Evolutionary conservation across 495 filamentous ascomycete species (phyloP), one percentile per base, ranked within the genome.

Genomic region (Pseudevernia furfuracea): DNA sequence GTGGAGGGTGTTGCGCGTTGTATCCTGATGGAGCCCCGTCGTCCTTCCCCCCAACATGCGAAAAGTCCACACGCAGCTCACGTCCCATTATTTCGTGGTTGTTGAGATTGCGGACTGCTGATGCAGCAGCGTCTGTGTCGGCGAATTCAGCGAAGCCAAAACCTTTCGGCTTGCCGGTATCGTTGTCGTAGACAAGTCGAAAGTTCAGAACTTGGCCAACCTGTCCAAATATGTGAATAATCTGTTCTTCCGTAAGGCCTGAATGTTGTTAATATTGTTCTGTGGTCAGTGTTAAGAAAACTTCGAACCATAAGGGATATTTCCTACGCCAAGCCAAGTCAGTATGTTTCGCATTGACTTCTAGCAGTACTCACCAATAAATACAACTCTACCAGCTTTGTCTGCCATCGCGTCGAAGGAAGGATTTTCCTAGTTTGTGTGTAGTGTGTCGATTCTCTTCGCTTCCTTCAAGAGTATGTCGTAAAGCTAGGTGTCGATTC

Each of bases 121-220:
- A 96, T 48, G 93, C 90, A 25, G 94, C 94, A 10, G 91, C 89
- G 70, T 98, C 94, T 75, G 79, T 81, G 68, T 98, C 94, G 34
- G 87, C 84, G 71, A 92, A 98, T 69, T 97, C 93, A 48, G 91
- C 90, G 70, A 98, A 98, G 30, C 94, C 94, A 71, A 96, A 98
- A 17, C 94, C 94, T 74, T 97, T 97, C 0, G 94, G 94, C 52
- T 89, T 85, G 5, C 95, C 94, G 0, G 92, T 97, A 68, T 97
- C 93, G 12, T 89, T 88, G 76, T 98, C 96, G 78, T 96, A 94
- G 68, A 97, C 92, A 19, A 98, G 80, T 39, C 94, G 86, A 74
- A 98, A 97, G 70, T 88, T 91, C n/a, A 93, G 76, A 1, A 97
- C 93, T 61, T 89, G 87, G 17, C 94, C 94, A 56, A 88, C 92